Percentiles rank a stretch among this genome's conserved stretches.
phyloP scores from a whole-genome alignment of 257 asterid genomes.

The Rubia yunnanensis region DNA sequence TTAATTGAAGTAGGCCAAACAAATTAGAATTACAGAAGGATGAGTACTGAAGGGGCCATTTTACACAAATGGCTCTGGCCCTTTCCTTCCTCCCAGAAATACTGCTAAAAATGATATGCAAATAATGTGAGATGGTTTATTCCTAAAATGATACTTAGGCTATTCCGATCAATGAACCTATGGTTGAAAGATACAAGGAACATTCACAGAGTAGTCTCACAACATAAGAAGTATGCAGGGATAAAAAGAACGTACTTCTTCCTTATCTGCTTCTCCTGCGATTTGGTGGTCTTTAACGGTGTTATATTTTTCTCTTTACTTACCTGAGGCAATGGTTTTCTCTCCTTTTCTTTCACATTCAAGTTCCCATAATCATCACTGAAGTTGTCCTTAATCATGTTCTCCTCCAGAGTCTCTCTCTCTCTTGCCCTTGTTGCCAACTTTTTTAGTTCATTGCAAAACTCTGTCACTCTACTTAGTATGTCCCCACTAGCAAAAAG shows the following conservation, averaged over 20 bases:
- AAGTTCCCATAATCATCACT: slow-evolving; percentile 12
- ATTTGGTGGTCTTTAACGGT: slow-evolving; percentile 28
- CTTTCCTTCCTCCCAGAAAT: not conserved
- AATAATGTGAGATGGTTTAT: not conserved
- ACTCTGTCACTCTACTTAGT: slow-evolving; percentile 67
- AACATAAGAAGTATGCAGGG: not conserved
- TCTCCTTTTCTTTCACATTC: slow-evolving; percentile 47
- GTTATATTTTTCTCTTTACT: slow-evolving; percentile 36
- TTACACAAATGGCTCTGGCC: not conserved
- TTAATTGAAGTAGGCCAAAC: not conserved
- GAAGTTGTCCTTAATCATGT: slow-evolving; percentile 7
- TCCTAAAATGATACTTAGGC: not conserved
- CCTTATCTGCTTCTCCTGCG: slow-evolving; percentile 50
- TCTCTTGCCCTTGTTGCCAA: slow-evolving; percentile 47
- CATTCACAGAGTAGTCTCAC: not conserved
- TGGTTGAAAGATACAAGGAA: not conserved
- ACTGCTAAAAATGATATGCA: not conserved
- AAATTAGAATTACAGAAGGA: not conserved
- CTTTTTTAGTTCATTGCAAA: slow-evolving; percentile 80
- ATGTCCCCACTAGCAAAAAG: slow-evolving; percentile 83
- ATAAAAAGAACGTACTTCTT: slow-evolving; percentile 40
- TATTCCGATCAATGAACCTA: not conserved
- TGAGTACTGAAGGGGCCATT: not conserved
- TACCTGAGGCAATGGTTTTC: slow-evolving; percentile 57
- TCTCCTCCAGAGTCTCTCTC: slow-evolving; percentile 28